Evolutionary conservation across 1,284 basidiomycete genomes (phyloP), one percentile per base, ranked within the genome.

Genomic region (Ganoderma lucidum): DNA sequence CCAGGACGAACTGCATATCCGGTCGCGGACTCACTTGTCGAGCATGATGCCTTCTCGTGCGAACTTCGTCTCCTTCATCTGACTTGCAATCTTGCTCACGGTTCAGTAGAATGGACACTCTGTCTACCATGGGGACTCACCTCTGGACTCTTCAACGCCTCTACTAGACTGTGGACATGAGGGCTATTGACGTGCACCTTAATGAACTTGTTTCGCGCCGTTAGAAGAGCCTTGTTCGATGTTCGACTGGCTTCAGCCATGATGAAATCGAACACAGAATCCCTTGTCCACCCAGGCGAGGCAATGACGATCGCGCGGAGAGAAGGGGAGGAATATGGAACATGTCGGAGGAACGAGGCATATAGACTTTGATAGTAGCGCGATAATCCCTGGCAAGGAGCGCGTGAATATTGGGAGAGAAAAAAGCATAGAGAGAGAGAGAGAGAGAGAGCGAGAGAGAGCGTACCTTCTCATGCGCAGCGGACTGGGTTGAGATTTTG

Each of bases 61-160:
- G 81, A 99, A 99, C 79, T 99, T 99, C 17, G 98, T 98, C 74
- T 99, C 97, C 79, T 97, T 97, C 65, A 99, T 82, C 74, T 94
- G 95, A 3, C 89, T 80, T 5, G 86, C 82, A 65, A 94, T 86
- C 92, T 93, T 71, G 23, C 23, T 19, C 37, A 63, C 60, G 70
- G 9, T 14, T 67, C 10, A 55, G 63, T n/a, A 37, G 3, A n/a
- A 51, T 69, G 48, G 19, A 32, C 23, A 59, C 72, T 37, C 64
- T 14, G 51, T 44, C 53, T 58, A 19, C 14, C 51, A 39, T 48
- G 60, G 2, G 4, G 12, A 74, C 84, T 63, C 73, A 96, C 96
- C 84, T 97, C 95, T 0, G 97, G 96, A 77, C 96, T 97, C 76
- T 96, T 93, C 74, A 99, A 81, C 14, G 98, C 96, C 76, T 99